These are phyloP conservation scores for Reticulascus tulasneorum DNA, from an alignment of 2,329 filamentous ascomycete species.

Conservation along the genomic window DNA sequence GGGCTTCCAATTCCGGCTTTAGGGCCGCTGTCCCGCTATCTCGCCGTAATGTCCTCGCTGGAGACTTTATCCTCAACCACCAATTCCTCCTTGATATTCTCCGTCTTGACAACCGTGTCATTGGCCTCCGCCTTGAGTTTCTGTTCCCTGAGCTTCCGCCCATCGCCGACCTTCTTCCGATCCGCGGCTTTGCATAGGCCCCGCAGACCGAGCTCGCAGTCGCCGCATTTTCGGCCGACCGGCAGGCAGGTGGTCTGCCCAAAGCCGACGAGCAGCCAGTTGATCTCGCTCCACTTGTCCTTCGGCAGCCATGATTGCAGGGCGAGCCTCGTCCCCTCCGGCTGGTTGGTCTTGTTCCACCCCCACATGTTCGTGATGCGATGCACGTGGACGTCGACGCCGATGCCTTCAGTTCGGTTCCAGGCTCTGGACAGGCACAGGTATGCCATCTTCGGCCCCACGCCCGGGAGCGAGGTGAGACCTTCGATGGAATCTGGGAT, in stretches of 20 bases:
- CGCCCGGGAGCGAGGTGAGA: conserved; percentile 74
- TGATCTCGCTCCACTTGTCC: conserved; percentile 90
- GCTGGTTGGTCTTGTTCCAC: conserved; percentile 77
- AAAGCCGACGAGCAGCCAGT: conserved; percentile 80
- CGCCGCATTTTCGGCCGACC: conserved; percentile 74
- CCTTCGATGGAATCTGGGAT: conserved; percentile 77
- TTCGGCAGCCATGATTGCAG: conserved; percentile 79
- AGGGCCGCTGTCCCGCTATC: background rate
- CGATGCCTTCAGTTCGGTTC: conserved; percentile 68
- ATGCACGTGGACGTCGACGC: conserved; percentile 92
- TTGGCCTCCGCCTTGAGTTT: conserved; percentile 21
- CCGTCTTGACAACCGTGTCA: conserved; percentile 14
- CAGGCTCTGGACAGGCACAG: conserved; percentile 75
- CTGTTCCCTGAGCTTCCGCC: conserved; percentile 44
- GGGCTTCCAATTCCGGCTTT: background rate
- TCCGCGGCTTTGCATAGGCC: conserved; percentile 75
- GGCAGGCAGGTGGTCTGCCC: conserved; percentile 85
- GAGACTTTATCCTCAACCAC: conserved; percentile 16
- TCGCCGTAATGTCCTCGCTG: background rate
- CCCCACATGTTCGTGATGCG: conserved; percentile 93
- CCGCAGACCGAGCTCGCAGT: conserved; percentile 73
- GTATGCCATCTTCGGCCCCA: conserved; percentile 94
- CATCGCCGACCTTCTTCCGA: conserved; percentile 56
- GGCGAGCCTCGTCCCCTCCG: conserved; percentile 74
- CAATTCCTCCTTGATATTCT: conserved; percentile 26